Conservation (phyloP, 2,329 filamentous ascomycete species). For the Colletotrichum tropicale region DNA sequence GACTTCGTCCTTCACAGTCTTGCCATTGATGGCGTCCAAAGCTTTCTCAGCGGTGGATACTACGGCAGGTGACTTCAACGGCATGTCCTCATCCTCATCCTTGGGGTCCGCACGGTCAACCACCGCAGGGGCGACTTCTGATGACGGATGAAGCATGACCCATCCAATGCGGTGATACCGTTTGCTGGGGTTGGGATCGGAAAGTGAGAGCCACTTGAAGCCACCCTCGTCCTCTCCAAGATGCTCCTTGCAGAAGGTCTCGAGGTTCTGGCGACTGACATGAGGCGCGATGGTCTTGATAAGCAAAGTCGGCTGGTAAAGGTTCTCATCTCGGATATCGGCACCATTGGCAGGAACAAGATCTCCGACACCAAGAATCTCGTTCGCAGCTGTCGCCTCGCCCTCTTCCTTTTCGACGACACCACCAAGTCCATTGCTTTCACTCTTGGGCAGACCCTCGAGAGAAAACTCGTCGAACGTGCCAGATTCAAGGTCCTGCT, state of each 20-base stretch:
- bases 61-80: conserved; percentile 55
- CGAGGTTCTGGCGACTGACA: conserved; percentile 90
- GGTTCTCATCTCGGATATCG: conserved; percentile 87
- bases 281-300: conserved; percentile 99
- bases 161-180: conserved; percentile 97
- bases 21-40: conserved; percentile 93
- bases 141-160: conserved; percentile 90
- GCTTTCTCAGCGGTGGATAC: conserved; percentile 79
- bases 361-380: conserved; percentile 91
- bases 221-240: conserved; percentile 89
- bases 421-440: conserved; percentile 85
- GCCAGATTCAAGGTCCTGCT: conserved; percentile 82
- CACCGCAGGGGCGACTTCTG: conserved; percentile 60
- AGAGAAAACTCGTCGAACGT: conserved; percentile 93
- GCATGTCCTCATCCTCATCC: conserved; percentile 67
- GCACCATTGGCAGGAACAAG: conserved; percentile 82
- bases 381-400: conserved; percentile 87
- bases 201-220: conserved; percentile 94
- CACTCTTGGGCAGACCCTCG: conserved; percentile 91
- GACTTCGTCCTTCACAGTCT: conserved; percentile 93
- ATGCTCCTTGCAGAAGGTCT: conserved; percentile 93
- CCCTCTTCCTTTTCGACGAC: conserved; percentile 94
- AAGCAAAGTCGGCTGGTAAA: conserved; percentile 87
- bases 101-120: conserved; percentile 76
- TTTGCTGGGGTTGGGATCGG: conserved; percentile 95